Evolutionary conservation across 2,329 filamentous ascomycete genomes (phyloP).

Genomic region (Bipolaris gigantea): DNA sequence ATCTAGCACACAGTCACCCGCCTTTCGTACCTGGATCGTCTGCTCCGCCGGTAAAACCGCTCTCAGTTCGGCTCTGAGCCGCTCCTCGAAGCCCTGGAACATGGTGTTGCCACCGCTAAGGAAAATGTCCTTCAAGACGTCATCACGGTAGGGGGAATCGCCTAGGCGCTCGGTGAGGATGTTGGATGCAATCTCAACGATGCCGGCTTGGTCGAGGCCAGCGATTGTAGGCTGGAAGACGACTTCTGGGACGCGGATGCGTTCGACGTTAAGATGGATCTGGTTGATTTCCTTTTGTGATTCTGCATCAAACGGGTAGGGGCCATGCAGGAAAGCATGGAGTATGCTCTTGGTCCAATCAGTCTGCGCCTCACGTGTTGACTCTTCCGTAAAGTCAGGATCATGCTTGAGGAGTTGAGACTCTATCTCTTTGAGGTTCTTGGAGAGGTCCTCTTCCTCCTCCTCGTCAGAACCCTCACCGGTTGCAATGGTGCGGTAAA

Average conservation of each 20-base stretch:
- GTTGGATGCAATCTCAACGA: constrained; percentile 88
- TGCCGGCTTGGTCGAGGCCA: constrained; percentile 87
- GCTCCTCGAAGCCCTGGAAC: constrained; percentile 87
- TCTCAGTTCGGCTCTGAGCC: constrained; percentile 68
- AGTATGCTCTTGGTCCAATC: constrained; percentile 94
- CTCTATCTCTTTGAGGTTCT: constrained; percentile 75
- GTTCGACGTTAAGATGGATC: constrained; percentile 93
- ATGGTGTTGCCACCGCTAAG: constrained; percentile 90
- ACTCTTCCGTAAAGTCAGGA: constrained; percentile 84
- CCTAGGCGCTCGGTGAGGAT: constrained; percentile 82
- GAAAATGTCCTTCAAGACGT: constrained; percentile 84
- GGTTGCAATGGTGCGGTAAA: constrained; percentile 89
- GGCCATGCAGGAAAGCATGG: constrained; percentile 87
- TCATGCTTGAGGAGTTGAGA: constrained; percentile 84
- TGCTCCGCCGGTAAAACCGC: constrained; percentile 73
- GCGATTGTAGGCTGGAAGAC: constrained; percentile 92
- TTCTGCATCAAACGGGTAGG: constrained; percentile 79
- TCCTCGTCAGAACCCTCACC: constrained; percentile 82
- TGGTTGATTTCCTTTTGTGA: constrained; percentile 81
- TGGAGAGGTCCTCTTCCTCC: constrained; percentile 83
- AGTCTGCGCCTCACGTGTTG: constrained; percentile 86
- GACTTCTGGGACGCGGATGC: constrained; percentile 90
- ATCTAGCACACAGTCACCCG: constrained; percentile 77
- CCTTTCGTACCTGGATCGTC: constrained; percentile 69
- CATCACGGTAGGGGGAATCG: constrained; percentile 60